A percentile compares a stretch with the other conserved stretches of the same genome.
These are phyloP conservation scores for Stereum hirsutum DNA, from an alignment of 1,284 basidiomycete genomes.

Conservation along the genomic window DNA sequence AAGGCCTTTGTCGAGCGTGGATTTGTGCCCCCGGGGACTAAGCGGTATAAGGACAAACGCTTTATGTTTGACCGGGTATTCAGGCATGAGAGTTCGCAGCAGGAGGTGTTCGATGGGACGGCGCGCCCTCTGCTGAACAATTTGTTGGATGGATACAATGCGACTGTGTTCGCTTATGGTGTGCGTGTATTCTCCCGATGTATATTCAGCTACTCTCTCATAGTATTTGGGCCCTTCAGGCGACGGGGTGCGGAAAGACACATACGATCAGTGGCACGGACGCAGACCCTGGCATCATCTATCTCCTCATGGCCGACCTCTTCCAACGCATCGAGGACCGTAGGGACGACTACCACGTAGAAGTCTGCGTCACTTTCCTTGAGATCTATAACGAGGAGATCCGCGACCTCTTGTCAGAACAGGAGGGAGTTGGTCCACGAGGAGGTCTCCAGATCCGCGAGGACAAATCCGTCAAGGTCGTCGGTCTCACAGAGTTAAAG, in stretches of 20 bases:
- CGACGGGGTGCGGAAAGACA: constrained; percentile 96
- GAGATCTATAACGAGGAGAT: constrained; percentile 99
- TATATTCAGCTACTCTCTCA: background rate
- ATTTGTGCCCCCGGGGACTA: constrained; percentile 76
- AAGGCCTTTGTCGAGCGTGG: constrained; percentile 72
- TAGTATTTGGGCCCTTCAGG: constrained; percentile 44
- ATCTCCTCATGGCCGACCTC: constrained; percentile 93
- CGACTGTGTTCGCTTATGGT: constrained; percentile 95
- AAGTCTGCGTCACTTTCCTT: constrained; percentile 87
- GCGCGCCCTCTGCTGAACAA: constrained; percentile 77
- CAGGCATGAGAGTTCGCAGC: constrained; percentile 68
- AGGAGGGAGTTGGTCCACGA: constrained; percentile 52
- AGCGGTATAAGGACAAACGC: constrained; percentile 86
- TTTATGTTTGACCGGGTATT: constrained; percentile 96
- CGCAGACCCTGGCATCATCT: constrained; percentile 84
- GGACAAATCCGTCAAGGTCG: constrained; percentile 86
- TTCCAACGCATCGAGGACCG: constrained; percentile 85
- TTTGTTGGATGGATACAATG: constrained; percentile 90
- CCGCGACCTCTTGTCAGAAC: constrained; percentile 83
- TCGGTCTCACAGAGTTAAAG: constrained; percentile 71
- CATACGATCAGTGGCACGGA: constrained; percentile 94
- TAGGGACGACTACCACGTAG: constrained; percentile 72
- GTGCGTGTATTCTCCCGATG: constrained; percentile 38
- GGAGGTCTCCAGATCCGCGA: constrained; percentile 90
- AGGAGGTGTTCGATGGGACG: constrained; percentile 81